A percentile compares a stretch with the other conserved stretches of the same genome.
These are phyloP conservation scores for Globisporangium echinulatum DNA, from an alignment of 352 stramenopile genomes.

Conservation along the genomic window DNA sequence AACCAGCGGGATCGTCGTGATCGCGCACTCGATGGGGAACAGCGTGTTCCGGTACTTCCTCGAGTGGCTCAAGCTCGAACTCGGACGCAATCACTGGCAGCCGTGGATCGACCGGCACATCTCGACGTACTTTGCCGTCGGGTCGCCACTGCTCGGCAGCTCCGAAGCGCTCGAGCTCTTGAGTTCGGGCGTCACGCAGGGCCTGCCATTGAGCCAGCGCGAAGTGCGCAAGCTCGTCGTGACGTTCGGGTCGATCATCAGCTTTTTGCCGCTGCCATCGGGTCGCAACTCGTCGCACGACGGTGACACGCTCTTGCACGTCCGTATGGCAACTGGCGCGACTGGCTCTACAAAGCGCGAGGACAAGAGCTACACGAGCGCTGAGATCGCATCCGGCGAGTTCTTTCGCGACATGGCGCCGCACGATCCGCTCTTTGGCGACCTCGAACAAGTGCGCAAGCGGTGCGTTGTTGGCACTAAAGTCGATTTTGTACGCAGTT, in stretches of 20 bases:
- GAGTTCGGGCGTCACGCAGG: conserved; percentile 53
- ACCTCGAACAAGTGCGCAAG: conserved; percentile 49
- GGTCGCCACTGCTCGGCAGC: conserved; percentile 65
- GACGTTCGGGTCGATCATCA: conserved; percentile 67
- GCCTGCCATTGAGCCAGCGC: conserved; percentile 53
- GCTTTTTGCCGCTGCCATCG: conserved; percentile 65
- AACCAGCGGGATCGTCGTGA: conserved; percentile 51
- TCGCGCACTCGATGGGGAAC: conserved; percentile 82
- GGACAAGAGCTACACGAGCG: conserved; percentile 48
- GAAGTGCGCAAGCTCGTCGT: conserved; percentile 68
- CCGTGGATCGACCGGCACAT: conserved; percentile 73
- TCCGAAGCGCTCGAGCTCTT: conserved; percentile 63
- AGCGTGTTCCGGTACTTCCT: conserved; percentile 78
- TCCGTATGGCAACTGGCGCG: conserved; percentile 25
- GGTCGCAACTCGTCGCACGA: conserved; percentile 40
- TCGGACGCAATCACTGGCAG: conserved; percentile 65
- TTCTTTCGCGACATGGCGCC: conserved; percentile 67
- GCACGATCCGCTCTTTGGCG: conserved; percentile 55
- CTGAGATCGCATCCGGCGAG: conserved; percentile 55
- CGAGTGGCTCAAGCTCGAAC: conserved; percentile 70
- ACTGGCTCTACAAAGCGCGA: conserved; percentile 16
- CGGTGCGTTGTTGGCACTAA: conserved; percentile 13
- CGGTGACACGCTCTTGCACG: conserved; percentile 43
- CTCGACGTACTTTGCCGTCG: conserved; percentile 70
- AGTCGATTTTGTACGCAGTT: not conserved